Conservation (phyloP, 169 alveolate genomes). For the Plasmodium inui region DNA sequence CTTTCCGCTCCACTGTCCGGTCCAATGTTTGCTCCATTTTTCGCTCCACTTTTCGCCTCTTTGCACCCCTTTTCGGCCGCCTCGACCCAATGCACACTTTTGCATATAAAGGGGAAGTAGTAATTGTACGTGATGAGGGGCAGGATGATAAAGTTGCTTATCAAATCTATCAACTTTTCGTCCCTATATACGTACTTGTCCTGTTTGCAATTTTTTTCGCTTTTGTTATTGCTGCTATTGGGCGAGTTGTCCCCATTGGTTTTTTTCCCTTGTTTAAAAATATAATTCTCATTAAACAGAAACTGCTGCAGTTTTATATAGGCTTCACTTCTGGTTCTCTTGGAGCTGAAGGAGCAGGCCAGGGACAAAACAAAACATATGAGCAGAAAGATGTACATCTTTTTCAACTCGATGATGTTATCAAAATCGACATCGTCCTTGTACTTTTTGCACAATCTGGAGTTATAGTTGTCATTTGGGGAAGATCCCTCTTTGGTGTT, state of each 20-base stretch:
- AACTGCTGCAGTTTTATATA: slow-evolving; percentile 70
- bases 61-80: not conserved
- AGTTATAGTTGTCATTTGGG: not conserved
- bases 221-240: not conserved
- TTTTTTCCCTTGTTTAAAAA: slow-evolving; percentile 44
- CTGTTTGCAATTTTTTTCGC: slow-evolving; percentile 27
- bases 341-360: slow-evolving; percentile 75
- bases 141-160: slow-evolving; percentile 68
- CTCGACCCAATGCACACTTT: slow-evolving; percentile 15
- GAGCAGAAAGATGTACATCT: slow-evolving; percentile 59
- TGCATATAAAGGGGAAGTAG: slow-evolving; percentile 75
- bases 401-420: slow-evolving; percentile 56
- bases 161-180: slow-evolving; percentile 72
- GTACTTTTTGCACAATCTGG: not conserved
- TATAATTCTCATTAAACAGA: slow-evolving; percentile 74
- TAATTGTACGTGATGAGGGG: slow-evolving; percentile 73
- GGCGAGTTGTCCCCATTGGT: not conserved
- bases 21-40: not conserved
- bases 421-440: slow-evolving; percentile 13
- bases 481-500: not conserved
- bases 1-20: not conserved
- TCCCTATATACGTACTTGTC: slow-evolving; percentile 67
- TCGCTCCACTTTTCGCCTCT: not conserved
- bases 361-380: slow-evolving; percentile 71
- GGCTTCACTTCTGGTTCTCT: slow-evolving; percentile 75